These are phyloP conservation scores for Lactifluus subvellereus DNA, from an alignment of 768 basidiomycete genomes.

Conservation along the genomic window DNA sequence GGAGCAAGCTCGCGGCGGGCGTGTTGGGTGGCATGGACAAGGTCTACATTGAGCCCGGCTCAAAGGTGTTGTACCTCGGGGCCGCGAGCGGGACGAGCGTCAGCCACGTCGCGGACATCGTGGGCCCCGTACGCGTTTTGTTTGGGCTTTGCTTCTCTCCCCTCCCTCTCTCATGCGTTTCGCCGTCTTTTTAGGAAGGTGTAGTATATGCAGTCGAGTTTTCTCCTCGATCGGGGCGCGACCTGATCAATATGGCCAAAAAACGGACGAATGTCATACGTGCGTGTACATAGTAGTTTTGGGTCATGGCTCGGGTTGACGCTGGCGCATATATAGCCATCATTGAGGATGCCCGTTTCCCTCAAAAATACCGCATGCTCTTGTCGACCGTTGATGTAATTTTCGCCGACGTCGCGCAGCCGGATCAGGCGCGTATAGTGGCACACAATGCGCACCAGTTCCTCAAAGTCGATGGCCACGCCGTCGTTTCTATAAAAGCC, in stretches of 20 bases:
- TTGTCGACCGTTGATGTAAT: conserved; percentile 93
- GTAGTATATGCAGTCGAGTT: conserved; percentile 99
- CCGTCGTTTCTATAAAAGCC: conserved; percentile 97
- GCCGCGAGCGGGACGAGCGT: conserved; percentile 98
- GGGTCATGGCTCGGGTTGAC: not conserved
- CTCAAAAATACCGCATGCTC: conserved; percentile 96
- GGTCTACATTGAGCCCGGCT: conserved; percentile 88
- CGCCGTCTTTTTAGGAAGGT: conserved; percentile 57
- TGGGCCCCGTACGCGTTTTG: conserved; percentile 71
- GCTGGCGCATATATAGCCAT: conserved; percentile 53
- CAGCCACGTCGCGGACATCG: conserved; percentile 97
- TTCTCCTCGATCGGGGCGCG: conserved; percentile 92
- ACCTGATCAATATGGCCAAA: conserved; percentile 98
- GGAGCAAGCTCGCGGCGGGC: conserved; percentile 94
- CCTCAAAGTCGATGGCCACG: conserved; percentile 89
- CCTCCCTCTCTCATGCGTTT: conserved; percentile 19
- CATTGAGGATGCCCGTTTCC: conserved; percentile 94
- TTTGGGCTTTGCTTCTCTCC: not conserved
- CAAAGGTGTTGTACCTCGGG: conserved; percentile 95
- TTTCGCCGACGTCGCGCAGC: conserved; percentile 97
- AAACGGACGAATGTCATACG: conserved; percentile 99
- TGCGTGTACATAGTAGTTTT: conserved; percentile 43
- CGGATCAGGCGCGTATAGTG: conserved; percentile 98
- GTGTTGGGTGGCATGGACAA: conserved; percentile 92
- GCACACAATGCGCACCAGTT: conserved; percentile 90